A percentile compares a stretch with the other conserved stretches of the same genome.
phyloP scores from a whole-genome alignment of 352 stramenopile genomes.

The Phytophthora europaea region DNA sequence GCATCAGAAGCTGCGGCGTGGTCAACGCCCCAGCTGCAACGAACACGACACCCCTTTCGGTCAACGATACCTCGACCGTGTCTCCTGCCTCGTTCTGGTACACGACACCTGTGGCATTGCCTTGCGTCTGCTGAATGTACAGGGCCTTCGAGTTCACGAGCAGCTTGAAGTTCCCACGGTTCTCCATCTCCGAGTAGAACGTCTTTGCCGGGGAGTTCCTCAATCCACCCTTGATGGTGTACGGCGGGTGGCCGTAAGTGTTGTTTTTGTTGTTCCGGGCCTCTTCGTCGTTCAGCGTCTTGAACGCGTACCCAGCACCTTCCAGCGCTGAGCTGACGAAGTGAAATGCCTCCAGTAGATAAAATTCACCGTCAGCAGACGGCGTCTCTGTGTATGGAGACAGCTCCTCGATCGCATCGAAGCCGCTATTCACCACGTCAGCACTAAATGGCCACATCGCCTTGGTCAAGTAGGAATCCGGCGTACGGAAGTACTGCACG shows the following conservation, averaged over 20 bases:
- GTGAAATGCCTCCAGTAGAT: conserved; percentile 59
- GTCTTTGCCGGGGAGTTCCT: conserved; percentile 64
- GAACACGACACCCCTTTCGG: conserved; percentile 66
- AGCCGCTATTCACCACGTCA: conserved; percentile 65
- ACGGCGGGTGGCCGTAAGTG: conserved; percentile 60
- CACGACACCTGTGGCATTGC: conserved; percentile 56
- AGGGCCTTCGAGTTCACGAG: conserved; percentile 54
- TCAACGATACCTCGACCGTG: conserved; percentile 33
- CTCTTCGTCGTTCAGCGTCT: conserved; percentile 53
- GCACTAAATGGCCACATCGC: conserved; percentile 56
- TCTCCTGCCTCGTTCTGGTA: conserved; percentile 44
- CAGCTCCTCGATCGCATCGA: conserved; percentile 54
- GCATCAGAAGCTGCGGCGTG: conserved; percentile 86
- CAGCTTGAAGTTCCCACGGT: conserved; percentile 56
- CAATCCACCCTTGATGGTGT: conserved; percentile 58
- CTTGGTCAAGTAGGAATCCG: conserved; percentile 55
- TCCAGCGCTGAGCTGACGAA: conserved; percentile 52
- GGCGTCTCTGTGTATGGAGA: conserved; percentile 55
- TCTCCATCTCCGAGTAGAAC: conserved; percentile 59
- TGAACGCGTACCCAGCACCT: conserved; percentile 37
- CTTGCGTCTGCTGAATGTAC: conserved; percentile 59
- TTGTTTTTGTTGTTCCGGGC: conserved; percentile 63
- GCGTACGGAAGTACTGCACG: conserved; percentile 82
- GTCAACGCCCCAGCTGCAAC: conserved; percentile 76
- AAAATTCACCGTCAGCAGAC: conserved; percentile 57